phyloP scores from a whole-genome alignment of 1,284 basidiomycete species.

The Irpex rosettiformis region DNA sequence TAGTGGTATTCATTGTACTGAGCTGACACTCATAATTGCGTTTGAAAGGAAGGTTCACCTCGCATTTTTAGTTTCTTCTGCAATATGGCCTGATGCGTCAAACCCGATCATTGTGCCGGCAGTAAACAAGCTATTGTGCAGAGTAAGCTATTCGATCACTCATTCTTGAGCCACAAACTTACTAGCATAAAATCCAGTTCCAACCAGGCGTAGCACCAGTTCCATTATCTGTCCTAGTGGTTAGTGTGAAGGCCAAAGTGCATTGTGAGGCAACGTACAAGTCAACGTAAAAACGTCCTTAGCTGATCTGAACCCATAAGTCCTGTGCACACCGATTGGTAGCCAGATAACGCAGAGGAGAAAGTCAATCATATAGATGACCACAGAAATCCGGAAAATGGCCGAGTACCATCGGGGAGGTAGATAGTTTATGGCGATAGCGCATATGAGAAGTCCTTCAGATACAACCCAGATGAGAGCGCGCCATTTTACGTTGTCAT shows the following conservation, averaged over 20 bases:
- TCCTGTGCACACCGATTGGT: slow-evolving; percentile 79
- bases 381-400: slow-evolving; percentile 72
- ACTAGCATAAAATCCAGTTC: slow-evolving; percentile 87
- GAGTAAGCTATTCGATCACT: slow-evolving; percentile 11
- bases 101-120: slow-evolving; percentile 84
- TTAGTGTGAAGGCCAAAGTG: background rate
- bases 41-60: slow-evolving; percentile 38
- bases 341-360: slow-evolving; percentile 85
- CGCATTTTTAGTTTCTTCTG: slow-evolving; percentile 87
- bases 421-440: slow-evolving; percentile 79
- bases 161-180: slow-evolving; percentile 20
- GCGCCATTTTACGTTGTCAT: slow-evolving; percentile 77
- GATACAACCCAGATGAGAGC: slow-evolving; percentile 79
- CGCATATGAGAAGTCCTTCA: slow-evolving; percentile 62
- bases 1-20: slow-evolving; percentile 25
- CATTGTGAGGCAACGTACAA: slow-evolving; percentile 46
- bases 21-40: background rate
- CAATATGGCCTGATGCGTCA: slow-evolving; percentile 85
- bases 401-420: slow-evolving; percentile 70
- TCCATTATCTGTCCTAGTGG: slow-evolving; percentile 66
- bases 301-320: slow-evolving; percentile 78
- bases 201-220: slow-evolving; percentile 80
- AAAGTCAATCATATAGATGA: slow-evolving; percentile 78
- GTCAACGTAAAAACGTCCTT: slow-evolving; percentile 78
- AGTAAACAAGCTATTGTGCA: slow-evolving; percentile 63